A percentile compares a stretch with the other conserved stretches of the same genome.
Evolutionary conservation across 2,329 filamentous ascomycete species (phyloP).

Genomic region (Aurifilum marmelostoma): DNA sequence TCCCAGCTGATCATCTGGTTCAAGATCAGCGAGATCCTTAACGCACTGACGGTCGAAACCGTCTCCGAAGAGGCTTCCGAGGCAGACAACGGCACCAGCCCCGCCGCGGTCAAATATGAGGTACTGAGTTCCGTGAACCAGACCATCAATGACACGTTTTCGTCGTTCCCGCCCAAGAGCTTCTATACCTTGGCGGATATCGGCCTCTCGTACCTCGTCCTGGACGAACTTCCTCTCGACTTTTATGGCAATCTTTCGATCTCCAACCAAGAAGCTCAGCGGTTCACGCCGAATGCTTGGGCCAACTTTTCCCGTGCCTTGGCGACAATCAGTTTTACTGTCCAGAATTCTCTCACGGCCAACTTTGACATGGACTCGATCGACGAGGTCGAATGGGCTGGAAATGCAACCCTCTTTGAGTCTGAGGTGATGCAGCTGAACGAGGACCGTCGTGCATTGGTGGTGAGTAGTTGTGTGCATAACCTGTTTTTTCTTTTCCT

Average conservation of each 20-base stretch:
- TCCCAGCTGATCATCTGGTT: slow-evolving; percentile 57
- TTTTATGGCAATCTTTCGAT: not conserved
- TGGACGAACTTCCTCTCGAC: not conserved
- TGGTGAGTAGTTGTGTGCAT: slow-evolving; percentile 27
- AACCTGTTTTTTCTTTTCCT: not conserved
- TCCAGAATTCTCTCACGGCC: slow-evolving; percentile 32
- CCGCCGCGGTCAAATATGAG: not conserved
- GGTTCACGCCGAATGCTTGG: not conserved
- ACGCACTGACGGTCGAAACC: not conserved
- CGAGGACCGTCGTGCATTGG: slow-evolving; percentile 23
- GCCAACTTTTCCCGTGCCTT: not conserved
- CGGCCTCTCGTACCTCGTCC: not conserved
- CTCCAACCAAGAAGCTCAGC: not conserved
- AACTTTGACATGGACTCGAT: slow-evolving; percentile 33
- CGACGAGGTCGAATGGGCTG: slow-evolving; percentile 11
- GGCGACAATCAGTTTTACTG: slow-evolving; percentile 2
- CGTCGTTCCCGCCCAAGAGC: not conserved
- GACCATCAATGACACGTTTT: not conserved
- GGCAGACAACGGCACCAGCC: not conserved
- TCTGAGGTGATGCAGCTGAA: slow-evolving; percentile 19
- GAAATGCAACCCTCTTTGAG: slow-evolving; percentile 20
- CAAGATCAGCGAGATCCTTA: slow-evolving; percentile 37
- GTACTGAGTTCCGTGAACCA: not conserved
- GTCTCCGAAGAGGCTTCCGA: not conserved
- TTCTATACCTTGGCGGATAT: not conserved